Evolutionary conservation across 805 yeast genomes (phyloP).

Genomic region (Kuraishia cidri): DNA sequence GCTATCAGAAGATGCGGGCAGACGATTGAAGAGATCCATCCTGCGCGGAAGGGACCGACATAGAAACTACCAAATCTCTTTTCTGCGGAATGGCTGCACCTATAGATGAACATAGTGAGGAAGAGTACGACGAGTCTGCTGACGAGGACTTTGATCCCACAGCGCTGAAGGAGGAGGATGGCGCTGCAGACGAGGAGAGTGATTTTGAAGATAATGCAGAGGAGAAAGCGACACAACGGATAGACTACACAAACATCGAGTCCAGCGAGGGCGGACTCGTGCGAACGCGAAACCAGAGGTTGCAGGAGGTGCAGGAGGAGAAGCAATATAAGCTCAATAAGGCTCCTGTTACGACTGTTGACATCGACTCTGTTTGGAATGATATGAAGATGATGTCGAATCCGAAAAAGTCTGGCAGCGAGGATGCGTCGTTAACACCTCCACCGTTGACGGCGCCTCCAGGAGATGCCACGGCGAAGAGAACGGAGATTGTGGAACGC

Average conservation of each 20-base stretch:
- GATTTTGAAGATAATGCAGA: slow-evolving; percentile 21
- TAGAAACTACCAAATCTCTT: too few species aligned
- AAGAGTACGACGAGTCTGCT: slow-evolving; percentile 43
- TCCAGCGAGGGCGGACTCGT: slow-evolving; percentile 54
- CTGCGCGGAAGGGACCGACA: too few species aligned
- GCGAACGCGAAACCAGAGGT: slow-evolving; percentile 59
- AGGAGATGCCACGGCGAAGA: neutral
- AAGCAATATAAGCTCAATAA: slow-evolving; percentile 10
- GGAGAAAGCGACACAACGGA: slow-evolving; percentile 12
- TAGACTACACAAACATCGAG: slow-evolving; percentile 44
- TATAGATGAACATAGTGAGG: too few species aligned
- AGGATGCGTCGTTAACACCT: too few species aligned
- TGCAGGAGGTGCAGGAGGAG: slow-evolving; percentile 24
- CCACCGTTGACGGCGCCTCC: too few species aligned
- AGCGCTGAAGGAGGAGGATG: slow-evolving; percentile 5
- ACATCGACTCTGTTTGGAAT: slow-evolving; percentile 46
- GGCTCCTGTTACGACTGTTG: slow-evolving; percentile 20
- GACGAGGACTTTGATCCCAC: slow-evolving; percentile 50
- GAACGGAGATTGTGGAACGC: neutral
- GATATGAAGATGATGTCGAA: slow-evolving; percentile 27
- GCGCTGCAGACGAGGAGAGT: slow-evolving; percentile 11
- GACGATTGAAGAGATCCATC: too few species aligned
- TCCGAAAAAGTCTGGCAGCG: neutral
- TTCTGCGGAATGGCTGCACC: too few species aligned
- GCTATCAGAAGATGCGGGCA: too few species aligned